Evolutionary conservation across 2,329 filamentous ascomycete species (phyloP).

Genomic region (Pleoardoris graminearum): DNA sequence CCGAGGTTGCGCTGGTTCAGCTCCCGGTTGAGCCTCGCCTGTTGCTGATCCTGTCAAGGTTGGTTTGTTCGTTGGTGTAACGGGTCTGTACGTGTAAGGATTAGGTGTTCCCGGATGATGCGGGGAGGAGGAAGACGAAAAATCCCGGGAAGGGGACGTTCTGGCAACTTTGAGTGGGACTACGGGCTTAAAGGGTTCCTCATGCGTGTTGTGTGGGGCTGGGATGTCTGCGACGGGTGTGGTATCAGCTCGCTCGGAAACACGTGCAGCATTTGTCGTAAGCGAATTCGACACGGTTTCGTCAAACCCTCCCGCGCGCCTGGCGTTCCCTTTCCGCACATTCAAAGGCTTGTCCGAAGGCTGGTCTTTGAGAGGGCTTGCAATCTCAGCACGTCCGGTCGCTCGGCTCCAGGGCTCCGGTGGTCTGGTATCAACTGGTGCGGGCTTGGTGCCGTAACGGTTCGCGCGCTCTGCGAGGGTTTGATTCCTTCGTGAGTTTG

Average conservation of each 20-base stretch:
- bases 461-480: constrained; percentile 34
- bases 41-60: constrained; percentile 17
- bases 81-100: constrained; percentile 33
- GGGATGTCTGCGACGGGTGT: constrained; percentile 32
- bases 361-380: constrained; percentile 67
- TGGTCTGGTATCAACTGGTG: constrained; percentile 48
- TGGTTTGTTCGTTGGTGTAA: constrained; percentile 32
- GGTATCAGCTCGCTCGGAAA: constrained; percentile 34
- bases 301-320: constrained; percentile 19
- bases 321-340: constrained; percentile 44
- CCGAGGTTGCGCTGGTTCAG: constrained; percentile 22
- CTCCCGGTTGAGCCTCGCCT: constrained; percentile 15
- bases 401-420: constrained; percentile 69
- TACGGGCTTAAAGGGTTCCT: constrained; percentile 48
- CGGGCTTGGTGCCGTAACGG: constrained; percentile 29
- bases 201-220: constrained; percentile 27
- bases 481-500: constrained; percentile 31
- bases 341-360: constrained; percentile 59
- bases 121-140: constrained; percentile 39
- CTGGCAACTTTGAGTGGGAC: constrained; percentile 49
- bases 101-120: constrained; percentile 22
- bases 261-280: constrained; percentile 25
- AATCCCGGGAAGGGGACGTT: constrained; percentile 40
- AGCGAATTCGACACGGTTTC: constrained; percentile 30
- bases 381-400: constrained; percentile 67